phyloP scores from a whole-genome alignment of 1,284 basidiomycete species.

The Heterobasidion irregulare region DNA sequence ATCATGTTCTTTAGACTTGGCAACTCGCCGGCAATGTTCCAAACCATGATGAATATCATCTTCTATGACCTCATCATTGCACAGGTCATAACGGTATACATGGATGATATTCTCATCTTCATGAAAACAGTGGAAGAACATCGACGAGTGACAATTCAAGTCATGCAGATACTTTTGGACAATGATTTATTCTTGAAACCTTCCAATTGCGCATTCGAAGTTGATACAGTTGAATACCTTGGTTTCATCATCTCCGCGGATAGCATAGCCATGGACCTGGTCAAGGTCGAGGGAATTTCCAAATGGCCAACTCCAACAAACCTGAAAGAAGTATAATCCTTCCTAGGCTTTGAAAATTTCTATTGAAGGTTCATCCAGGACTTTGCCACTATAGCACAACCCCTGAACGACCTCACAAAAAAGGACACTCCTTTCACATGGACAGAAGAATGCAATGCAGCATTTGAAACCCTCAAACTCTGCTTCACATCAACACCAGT shows the following conservation, averaged over 20 bases:
- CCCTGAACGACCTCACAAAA: background rate
- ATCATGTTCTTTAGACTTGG: no score
- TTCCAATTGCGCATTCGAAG: background rate
- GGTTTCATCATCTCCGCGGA: background rate
- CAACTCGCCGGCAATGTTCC: no score
- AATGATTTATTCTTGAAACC: background rate
- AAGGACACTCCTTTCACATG: slow-evolving; percentile 12
- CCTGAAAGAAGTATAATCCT: slow-evolving; percentile 9
- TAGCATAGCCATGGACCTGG: background rate
- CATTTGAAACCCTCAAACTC: slow-evolving; percentile 22
- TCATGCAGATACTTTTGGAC: background rate
- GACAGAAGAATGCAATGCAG: slow-evolving; percentile 13
- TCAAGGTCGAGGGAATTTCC: background rate
- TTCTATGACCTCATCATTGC: no score
- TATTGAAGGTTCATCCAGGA: background rate
- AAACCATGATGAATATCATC: no score
- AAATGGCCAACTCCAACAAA: background rate
- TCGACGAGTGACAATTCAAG: background rate
- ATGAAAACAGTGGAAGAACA: background rate
- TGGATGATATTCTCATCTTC: background rate
- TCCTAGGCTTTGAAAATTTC: background rate
- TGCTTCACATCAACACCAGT: slow-evolving; percentile 1
- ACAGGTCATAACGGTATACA: background rate
- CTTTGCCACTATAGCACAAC: background rate
- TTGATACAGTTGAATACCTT: background rate